phyloP scores from a whole-genome alignment of 805 yeast genomes.

The Saturnispora dispora region DNA sequence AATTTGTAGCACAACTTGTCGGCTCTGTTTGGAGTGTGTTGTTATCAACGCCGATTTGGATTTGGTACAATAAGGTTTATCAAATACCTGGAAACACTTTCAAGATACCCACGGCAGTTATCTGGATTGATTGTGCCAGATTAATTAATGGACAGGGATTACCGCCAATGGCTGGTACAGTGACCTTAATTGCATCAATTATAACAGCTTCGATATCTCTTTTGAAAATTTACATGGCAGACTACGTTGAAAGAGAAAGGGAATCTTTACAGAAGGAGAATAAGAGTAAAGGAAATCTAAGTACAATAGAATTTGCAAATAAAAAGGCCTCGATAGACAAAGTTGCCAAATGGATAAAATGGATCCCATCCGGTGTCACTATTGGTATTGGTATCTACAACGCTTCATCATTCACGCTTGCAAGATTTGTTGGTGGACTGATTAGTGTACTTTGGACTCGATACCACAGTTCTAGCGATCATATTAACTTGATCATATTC shows the following conservation, averaged over 20 bases:
- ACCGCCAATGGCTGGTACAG: slow-evolving; percentile 65
- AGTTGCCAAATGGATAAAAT: slow-evolving; percentile 34
- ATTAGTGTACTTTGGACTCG: slow-evolving; percentile 51
- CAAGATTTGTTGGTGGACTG: slow-evolving; percentile 85
- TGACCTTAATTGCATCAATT: slow-evolving; percentile 53
- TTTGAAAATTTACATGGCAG: slow-evolving; percentile 28
- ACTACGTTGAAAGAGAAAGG: slow-evolving; percentile 4
- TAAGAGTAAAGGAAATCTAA: neutral
- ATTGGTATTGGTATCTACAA: slow-evolving; percentile 96
- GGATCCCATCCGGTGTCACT: slow-evolving; percentile 90
- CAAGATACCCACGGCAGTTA: slow-evolving; percentile 88
- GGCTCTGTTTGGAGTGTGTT: slow-evolving; percentile 83
- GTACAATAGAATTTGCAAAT: neutral
- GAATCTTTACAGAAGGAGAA: slow-evolving; percentile 9
- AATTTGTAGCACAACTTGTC: slow-evolving; percentile 79
- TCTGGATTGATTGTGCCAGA: slow-evolving; percentile 95
- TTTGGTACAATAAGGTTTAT: slow-evolving; percentile 71
- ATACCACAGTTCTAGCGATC: slow-evolving; percentile 20
- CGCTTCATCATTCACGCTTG: slow-evolving; percentile 86
- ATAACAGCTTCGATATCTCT: slow-evolving; percentile 64
- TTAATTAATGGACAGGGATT: slow-evolving; percentile 85
- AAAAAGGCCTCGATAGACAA: slow-evolving; percentile 11
- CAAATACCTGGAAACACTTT: slow-evolving; percentile 75
- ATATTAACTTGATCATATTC: slow-evolving; percentile 72
- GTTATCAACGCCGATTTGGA: slow-evolving; percentile 73